Evolutionary conservation across 805 yeast species (phyloP), one percentile per base, ranked within the genome.

Genomic region (Wickerhamomyces hampshirensis): DNA sequence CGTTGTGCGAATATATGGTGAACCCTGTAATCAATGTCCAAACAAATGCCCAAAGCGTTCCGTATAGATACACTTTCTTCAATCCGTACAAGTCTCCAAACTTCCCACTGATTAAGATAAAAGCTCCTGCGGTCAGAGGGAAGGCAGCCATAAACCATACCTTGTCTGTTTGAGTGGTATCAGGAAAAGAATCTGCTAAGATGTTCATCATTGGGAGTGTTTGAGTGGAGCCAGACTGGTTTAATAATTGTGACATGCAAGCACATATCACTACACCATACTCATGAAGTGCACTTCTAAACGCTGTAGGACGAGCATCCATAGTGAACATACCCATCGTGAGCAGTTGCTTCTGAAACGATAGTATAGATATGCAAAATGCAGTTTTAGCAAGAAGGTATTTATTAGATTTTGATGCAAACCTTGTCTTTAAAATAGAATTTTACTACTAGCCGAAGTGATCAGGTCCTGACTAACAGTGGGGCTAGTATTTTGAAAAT

Each of bases 1-100:
- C 68, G 23, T 73, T 67, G n/a, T 63, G 56, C 1, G 78, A 48
- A 48, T 74, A 82, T 13, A 59, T 55, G 0, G 84, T 60, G 4
- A 82, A 48, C 0, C 89, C 91, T 4, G 75, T 68, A 14, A 84
- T 57, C 32, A 81, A 44, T 1, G 78, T 62, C 82, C 87, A 79
- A 0, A 81, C 23, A 0, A 68, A 48, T 3, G 70, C 58, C 75
- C 84, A 71, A 6, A 57, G 32, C 57, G 77, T 77, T 1, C 91
- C 87, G 5, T 64, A 47, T 0, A 76, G 28, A 36, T 79, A 64
- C n/a, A 75, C 57, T 28, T 54, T 60, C 39, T 75, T 77, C 35
- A 80, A 63, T 0, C 93, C 93, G 46, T 73, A 75, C 10, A 82
- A 62, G 50, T 84, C 94, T 23, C 94, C 93, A 31, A 81, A 51